Base-by-base conservation (phyloP, 352 stramenopile genomes). In the Globisporangium cylindrosporum region DNA sequence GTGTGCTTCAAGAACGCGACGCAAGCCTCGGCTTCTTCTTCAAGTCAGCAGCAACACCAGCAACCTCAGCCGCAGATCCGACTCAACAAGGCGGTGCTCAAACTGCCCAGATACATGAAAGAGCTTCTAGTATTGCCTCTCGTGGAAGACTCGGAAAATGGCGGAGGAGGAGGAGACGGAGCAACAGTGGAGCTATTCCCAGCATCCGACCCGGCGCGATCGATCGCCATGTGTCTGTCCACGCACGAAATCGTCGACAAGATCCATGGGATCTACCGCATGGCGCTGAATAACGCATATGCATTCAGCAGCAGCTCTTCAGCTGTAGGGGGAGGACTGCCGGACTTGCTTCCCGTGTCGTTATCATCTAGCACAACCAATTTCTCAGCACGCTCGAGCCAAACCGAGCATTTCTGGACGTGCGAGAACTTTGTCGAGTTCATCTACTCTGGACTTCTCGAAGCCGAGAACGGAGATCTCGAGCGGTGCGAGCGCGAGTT, bases 31-130 rank as follows among this genome's bases (percentile, higher is more conserved):
- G 1, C 27, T 10, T 46, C 38, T 20, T 25, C 49, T 56, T 29
- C 49, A 25, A 55, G 48, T 10, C n/a, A 20, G 12, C 12, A 46
- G 38, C 25, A 32, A 9, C 54, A 66, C 14, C 59, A 25, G 2
- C 34, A 24, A n/a, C 34, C 18, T 6, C 69, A 77, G 36, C 69
- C 61, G 22, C 41, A 77, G 49, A 60, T 85, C 15, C 69, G 69
- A 41, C 62, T 85, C 14, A 53, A 68, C 48, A 80, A 80, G 38
- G 71, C 72, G 0, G 12, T 78, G 25, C 38, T 56, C 20, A 83
- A 80, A 48, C 61, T 86, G 0, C 78, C 78, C 3, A 71, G 66
- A 10, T 76, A 84, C 49, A 72, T 82, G 8, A 73, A 68, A 46
- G 68, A 69, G 5, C 36, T 82, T 0, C 62, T 84, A 12, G 62